Base-by-base conservation (phyloP, 768 basidiomycete species). In the Gautieria morchelliformis region DNA sequence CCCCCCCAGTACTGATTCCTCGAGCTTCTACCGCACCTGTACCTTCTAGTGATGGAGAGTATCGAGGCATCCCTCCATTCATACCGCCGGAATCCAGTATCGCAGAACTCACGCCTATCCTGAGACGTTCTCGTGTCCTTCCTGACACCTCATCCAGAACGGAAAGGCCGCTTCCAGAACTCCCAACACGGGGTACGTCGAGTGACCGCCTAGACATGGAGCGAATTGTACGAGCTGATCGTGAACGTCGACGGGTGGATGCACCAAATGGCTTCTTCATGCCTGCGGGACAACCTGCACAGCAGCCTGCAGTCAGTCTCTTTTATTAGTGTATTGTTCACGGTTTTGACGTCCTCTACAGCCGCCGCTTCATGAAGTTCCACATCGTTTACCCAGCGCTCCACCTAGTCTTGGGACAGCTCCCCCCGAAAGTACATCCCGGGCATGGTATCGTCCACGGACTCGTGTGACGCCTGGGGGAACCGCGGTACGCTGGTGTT, bases 241-340 rank as follows among this genome's bases (percentile, higher is more conserved):
- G 64, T 37, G 52, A 48, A 30, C 44, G 37, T 12, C 60, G 64
- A 17, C 63, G 51, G 14, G 57, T 59, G 33, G 58, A 59, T n/a
- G 58, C 51, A 9, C 52, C 35, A 39, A 60, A 60, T 4, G 63
- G 60, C 27, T 61, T 58, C 54, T 52, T 35, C 39, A 52, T 47
- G 47, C 50, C 49, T 47, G 49, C 44, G 14, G 35, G 35, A 14
- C 35, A 14, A n/a, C 45, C 35, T 30, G 42, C 45, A 39, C 49
- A 40, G 39, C 24, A 24, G 9, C 79, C 32, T 65, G 72, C 81
- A 42, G 83, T 84, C 60, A 68, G 81, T 75, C 1, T 24, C 30
- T 17, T 5, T 45, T 5, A 10, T 17, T 41, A 14, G 53, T 45
- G 4, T 9, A 35, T 19, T 30, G 8, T 30, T 49, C 27, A 30